Evolutionary conservation across 352 stramenopile species (phyloP).

Genomic region (Phytopythium oedochilum): DNA sequence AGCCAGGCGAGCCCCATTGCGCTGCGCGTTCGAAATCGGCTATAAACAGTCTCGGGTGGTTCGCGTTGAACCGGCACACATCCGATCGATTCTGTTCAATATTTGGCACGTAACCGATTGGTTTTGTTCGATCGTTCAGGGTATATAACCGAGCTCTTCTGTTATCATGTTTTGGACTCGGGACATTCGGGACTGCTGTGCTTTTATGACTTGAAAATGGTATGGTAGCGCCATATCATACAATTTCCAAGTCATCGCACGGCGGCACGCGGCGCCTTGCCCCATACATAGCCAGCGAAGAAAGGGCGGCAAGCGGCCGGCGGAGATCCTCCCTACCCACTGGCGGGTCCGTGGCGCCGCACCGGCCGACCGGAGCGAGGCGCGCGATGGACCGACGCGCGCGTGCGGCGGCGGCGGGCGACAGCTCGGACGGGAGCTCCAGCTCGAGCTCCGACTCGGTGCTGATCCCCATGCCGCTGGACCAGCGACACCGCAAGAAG

Average conservation of each 20-base stretch:
- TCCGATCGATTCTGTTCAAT: neutral
- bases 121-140: too few species aligned
- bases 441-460: conserved; percentile 73
- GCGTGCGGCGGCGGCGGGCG: conserved; percentile 8
- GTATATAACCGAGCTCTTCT: too few species aligned
- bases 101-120: too few species aligned
- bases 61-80: too few species aligned
- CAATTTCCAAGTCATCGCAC: neutral
- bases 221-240: neutral
- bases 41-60: too few species aligned
- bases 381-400: neutral
- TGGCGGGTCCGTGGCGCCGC: too few species aligned
- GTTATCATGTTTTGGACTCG: too few species aligned
- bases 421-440: conserved; percentile 45
- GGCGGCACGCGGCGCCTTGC: neutral
- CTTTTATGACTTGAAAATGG: neutral
- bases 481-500: conserved; percentile 57
- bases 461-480: conserved; percentile 63
- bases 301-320: neutral
- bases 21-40: too few species aligned
- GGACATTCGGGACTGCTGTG: neutral
- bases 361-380: neutral
- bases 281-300: neutral
- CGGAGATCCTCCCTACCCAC: neutral
- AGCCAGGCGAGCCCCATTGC: neutral